phyloP scores from a whole-genome alignment of 1,284 basidiomycete genomes.

The Puccinia horiana region DNA sequence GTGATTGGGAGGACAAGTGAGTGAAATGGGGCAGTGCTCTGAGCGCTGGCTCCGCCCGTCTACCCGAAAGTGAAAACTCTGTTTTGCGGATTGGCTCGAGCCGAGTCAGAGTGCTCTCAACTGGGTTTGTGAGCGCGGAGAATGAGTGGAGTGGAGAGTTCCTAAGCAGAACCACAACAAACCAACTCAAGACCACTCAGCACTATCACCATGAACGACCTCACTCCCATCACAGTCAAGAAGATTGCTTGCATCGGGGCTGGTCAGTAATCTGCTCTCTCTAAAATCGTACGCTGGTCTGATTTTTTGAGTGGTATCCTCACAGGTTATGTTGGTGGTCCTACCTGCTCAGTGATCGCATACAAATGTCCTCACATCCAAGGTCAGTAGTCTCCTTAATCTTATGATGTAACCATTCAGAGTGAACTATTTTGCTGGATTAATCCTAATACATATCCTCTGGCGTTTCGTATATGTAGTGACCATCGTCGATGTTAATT shows the following conservation, averaged over 20 bases:
- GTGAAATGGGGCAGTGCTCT: no score
- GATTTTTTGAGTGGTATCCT: background rate
- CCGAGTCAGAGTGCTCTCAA: no score
- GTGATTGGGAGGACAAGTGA: no score
- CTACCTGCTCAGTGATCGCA: conserved; percentile 70
- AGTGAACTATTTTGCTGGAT: background rate
- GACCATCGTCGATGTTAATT: conserved; percentile 97
- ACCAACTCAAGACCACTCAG: no score
- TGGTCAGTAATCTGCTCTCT: conserved; percentile 68
- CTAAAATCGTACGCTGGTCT: background rate
- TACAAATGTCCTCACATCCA: conserved; percentile 85
- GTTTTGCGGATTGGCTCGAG: no score
- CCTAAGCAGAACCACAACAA: no score
- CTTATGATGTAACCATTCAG: no score
- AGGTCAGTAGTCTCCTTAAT: conserved; percentile 2
- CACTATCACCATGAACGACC: background rate
- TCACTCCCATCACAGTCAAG: conserved; percentile 50
- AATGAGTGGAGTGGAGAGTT: no score
- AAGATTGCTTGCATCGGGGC: conserved; percentile 71
- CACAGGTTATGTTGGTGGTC: conserved; percentile 50
- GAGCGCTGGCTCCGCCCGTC: no score
- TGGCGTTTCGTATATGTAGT: conserved; percentile 68
- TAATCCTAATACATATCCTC: background rate
- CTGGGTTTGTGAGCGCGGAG: no score
- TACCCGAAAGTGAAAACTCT: no score